These are phyloP conservation scores for Citrus medica DNA, from an alignment of 345 rosid genomes.

Conservation along the genomic window DNA sequence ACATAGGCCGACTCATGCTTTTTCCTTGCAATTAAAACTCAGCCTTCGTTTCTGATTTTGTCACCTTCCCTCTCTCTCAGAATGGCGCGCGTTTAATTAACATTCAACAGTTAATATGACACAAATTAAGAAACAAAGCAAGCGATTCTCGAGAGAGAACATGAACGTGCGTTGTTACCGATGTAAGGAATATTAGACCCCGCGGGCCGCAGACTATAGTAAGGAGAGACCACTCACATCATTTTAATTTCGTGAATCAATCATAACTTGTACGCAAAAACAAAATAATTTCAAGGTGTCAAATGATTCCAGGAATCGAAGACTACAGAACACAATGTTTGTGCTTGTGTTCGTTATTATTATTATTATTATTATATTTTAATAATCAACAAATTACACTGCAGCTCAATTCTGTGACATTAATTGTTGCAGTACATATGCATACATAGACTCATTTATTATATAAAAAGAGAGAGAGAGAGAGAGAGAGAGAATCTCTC, in stretches of 20 bases:
- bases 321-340: background rate
- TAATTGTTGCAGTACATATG: background rate
- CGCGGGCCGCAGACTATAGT: background rate
- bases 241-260: background rate
- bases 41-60: constrained; percentile 9
- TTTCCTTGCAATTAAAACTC: background rate
- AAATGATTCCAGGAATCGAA: constrained; percentile 5
- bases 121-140: background rate
- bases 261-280: background rate
- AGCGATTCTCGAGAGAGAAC: background rate
- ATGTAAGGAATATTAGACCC: constrained; percentile 6
- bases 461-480: too few relatives aligned
- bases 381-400: background rate
- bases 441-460: background rate
- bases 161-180: background rate
- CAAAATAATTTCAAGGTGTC: constrained; percentile 4
- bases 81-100: background rate
- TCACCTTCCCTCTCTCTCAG: background rate
- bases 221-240: background rate
- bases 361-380: too few relatives aligned
- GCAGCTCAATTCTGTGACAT: background rate
- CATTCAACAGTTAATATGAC: background rate
- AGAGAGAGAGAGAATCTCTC: constrained; percentile 11
- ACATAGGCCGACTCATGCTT: constrained; percentile 6
- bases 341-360: too few relatives aligned